Conservation (phyloP, 2,329 filamentous ascomycete genomes). For the Fusarium algeriense region DNA sequence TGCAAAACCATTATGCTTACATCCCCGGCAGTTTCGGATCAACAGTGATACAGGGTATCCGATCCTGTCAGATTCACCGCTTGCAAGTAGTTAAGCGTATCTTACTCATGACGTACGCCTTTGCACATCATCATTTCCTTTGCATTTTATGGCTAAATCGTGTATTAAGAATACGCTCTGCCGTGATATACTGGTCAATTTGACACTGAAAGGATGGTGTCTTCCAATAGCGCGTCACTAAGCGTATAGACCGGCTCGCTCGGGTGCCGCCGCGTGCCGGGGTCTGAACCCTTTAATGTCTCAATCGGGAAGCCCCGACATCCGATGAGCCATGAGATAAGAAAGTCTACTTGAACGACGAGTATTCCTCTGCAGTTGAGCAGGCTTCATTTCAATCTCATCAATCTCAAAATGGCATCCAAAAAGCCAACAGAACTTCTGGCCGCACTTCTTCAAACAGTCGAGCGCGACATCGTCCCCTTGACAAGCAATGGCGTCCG, state of each 20-base stretch:
- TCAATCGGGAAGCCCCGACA: slow-evolving; percentile 11
- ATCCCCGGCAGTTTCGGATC: slow-evolving; percentile 1
- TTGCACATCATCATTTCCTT: neutral
- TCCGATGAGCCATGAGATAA: slow-evolving; percentile 6
- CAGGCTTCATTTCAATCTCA: accelerated
- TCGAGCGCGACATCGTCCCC: slow-evolving; percentile 63
- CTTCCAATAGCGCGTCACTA: neutral
- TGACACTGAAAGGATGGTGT: neutral
- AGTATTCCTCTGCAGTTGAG: neutral
- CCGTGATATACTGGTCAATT: neutral
- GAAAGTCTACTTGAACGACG: neutral
- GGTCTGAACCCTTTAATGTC: neutral
- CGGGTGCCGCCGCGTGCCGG: slow-evolving; percentile 20
- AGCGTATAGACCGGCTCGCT: neutral
- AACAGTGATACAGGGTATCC: slow-evolving; percentile 11
- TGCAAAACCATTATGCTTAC: neutral
- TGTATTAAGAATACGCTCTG: neutral
- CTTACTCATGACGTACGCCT: slow-evolving; percentile 11
- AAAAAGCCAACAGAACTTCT: slow-evolving; percentile 49
- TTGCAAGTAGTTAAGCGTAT: slow-evolving; percentile 12
- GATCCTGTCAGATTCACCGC: slow-evolving; percentile 9
- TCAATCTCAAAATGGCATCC: neutral
- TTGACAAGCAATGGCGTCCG: slow-evolving; percentile 63
- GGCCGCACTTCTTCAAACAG: slow-evolving; percentile 55
- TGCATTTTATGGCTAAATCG: neutral